Conservation (phyloP, 2,329 filamentous ascomycete species). For the Rhinocladiella mackenziei region DNA sequence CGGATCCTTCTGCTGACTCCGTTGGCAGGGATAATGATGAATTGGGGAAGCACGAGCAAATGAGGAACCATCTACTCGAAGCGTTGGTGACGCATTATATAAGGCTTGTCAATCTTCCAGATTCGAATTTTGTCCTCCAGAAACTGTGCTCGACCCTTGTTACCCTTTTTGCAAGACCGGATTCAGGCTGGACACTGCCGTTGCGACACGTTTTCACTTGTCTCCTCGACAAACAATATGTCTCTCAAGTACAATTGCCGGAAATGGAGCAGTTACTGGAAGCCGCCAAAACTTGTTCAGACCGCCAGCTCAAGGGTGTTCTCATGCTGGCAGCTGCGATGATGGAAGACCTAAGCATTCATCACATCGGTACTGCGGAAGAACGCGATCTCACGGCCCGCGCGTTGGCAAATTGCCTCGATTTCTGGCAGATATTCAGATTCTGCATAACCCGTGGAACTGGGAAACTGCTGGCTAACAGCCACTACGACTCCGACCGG, state of each 20-base stretch:
- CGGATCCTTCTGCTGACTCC: neutral
- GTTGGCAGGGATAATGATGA: constrained; percentile 30
- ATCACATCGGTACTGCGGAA: constrained; percentile 6
- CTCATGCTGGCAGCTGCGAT: constrained; percentile 34
- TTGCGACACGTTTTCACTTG: constrained; percentile 33
- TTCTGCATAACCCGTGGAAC: constrained; percentile 8
- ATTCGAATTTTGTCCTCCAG: constrained; percentile 42
- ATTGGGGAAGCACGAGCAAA: constrained; percentile 34
- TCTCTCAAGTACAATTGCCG: constrained; percentile 38
- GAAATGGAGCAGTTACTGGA: constrained; percentile 35
- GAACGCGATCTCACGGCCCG: constrained; percentile 13
- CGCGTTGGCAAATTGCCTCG: constrained; percentile 17
- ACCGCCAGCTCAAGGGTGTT: constrained; percentile 18
- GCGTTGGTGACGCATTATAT: constrained; percentile 44
- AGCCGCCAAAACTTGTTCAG: constrained; percentile 9
- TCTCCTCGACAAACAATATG: constrained; percentile 37
- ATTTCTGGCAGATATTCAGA: constrained; percentile 23
- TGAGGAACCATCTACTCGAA: constrained; percentile 35
- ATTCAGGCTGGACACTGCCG: constrained; percentile 37
- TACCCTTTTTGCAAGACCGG: constrained; percentile 42
- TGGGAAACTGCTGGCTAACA: neutral
- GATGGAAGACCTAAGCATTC: constrained; percentile 34
- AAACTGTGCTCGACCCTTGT: constrained; percentile 46
- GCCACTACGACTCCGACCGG: neutral
- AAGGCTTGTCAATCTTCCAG: constrained; percentile 37